Percentiles rank a stretch among this genome's conserved stretches.
Evolutionary conservation across 257 asterid species (phyloP).

Genomic region (Solanum pinnatisectum): DNA sequence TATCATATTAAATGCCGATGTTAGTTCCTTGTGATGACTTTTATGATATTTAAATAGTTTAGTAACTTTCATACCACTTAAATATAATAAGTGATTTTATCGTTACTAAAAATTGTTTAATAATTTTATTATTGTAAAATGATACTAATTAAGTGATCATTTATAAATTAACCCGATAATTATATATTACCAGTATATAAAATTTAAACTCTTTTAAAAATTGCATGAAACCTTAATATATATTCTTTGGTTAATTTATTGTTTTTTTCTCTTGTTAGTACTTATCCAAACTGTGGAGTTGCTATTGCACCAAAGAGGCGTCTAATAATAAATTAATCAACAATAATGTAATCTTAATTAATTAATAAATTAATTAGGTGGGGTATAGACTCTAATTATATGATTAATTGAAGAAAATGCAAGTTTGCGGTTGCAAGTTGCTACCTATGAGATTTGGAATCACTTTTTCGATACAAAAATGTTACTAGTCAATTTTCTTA

Average conservation of each 20-base stretch:
- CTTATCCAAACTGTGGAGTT: slow-evolving; percentile 21
- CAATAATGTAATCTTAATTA: neutral
- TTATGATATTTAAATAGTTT: neutral
- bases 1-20: neutral
- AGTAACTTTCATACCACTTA: neutral
- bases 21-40: neutral
- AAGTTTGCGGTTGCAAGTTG: slow-evolving; percentile 50
- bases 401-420: neutral
- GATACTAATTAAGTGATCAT: neutral
- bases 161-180: neutral
- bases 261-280: neutral
- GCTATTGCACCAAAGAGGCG: slow-evolving; percentile 27
- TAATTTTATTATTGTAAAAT: neutral
- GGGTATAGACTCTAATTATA: neutral
- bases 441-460: slow-evolving; percentile 40
- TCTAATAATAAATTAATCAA: neutral
- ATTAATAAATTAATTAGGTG: neutral
- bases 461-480: slow-evolving; percentile 11
- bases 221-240: slow-evolving; percentile 19
- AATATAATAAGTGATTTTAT: neutral
- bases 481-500: neutral
- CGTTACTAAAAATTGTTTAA: neutral
- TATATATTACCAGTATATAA: neutral
- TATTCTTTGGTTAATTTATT: neutral
- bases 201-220: slow-evolving; percentile 3